Percentiles rank a stretch among this genome's conserved stretches.
These are phyloP conservation scores for Phytophthora tubulina DNA, from an alignment of 352 stramenopile species.

Conservation along the genomic window DNA sequence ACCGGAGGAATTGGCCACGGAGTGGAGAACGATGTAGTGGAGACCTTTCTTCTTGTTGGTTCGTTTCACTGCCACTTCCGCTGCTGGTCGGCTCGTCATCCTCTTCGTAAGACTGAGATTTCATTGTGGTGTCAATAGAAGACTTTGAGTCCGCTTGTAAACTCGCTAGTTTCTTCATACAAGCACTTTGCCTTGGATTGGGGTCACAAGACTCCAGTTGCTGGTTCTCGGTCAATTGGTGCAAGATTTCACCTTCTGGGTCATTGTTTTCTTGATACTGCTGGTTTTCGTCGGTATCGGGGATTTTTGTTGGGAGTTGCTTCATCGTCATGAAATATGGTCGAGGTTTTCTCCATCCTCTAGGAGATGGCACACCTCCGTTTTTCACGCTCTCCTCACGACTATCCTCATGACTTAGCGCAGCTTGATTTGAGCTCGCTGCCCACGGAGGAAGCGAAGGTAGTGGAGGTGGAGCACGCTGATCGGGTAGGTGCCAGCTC, in stretches of 20 bases:
- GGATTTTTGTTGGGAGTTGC: constrained; percentile 32
- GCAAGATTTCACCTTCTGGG: background rate
- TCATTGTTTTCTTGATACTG: constrained; percentile 31
- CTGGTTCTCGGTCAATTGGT: constrained; percentile 35
- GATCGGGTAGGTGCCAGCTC: constrained; percentile 42
- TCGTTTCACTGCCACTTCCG: constrained; percentile 29
- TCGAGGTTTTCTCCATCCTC: constrained; percentile 54
- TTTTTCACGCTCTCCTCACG: constrained; percentile 30
- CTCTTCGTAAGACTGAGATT: constrained; percentile 10
- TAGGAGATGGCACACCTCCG: constrained; percentile 5
- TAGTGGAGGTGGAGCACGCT: constrained; percentile 44
- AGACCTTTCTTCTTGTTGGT: constrained; percentile 37
- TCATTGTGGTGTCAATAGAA: constrained; percentile 4
- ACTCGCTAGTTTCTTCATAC: constrained; percentile 2
- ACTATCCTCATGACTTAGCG: constrained; percentile 9
- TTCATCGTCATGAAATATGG: constrained; percentile 69
- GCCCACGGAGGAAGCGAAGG: constrained; percentile 66
- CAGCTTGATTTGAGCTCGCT: constrained; percentile 4
- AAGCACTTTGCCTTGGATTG: constrained; percentile 9
- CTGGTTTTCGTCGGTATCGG: constrained; percentile 15
- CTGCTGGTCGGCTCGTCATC: constrained; percentile 27
- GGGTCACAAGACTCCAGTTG: constrained; percentile 27
- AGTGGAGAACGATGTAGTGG: constrained; percentile 21
- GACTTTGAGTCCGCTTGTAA: background rate
- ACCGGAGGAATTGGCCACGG: constrained; percentile 58